These are phyloP conservation scores for Debaryomyces tyrocola DNA, from an alignment of 805 yeast genomes.

Conservation along the genomic window DNA sequence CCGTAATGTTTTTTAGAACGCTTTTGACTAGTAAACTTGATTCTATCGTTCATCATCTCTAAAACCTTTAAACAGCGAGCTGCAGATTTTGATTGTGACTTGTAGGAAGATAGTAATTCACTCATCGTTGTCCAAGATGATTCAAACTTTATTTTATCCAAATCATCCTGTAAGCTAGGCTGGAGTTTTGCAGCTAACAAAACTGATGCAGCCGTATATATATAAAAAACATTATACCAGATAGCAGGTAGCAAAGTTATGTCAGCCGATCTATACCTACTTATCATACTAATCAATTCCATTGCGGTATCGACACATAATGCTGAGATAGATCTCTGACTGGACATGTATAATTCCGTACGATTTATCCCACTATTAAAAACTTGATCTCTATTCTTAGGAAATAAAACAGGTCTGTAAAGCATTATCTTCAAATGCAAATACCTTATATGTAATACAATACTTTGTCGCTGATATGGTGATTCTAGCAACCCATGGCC, in stretches of 20 bases:
- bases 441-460: constrained; percentile 9
- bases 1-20: too few species aligned
- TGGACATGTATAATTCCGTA: constrained; percentile 6
- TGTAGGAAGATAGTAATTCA: constrained; percentile 8
- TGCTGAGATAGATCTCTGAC: constrained; percentile 7
- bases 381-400: constrained; percentile 2
- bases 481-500: constrained; percentile 1
- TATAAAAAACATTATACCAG: constrained; percentile 21
- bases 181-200: constrained; percentile 19
- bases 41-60: constrained; percentile 10
- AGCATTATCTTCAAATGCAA: constrained; percentile 12
- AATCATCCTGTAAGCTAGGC: constrained; percentile 13
- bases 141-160: constrained; percentile 4
- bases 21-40: not conserved
- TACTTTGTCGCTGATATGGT: constrained; percentile 11
- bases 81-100: constrained; percentile 10
- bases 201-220: constrained; percentile 19
- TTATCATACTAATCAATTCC: constrained; percentile 8
- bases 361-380: not conserved
- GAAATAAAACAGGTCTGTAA: constrained; percentile 9
- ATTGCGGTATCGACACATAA: constrained; percentile 10
- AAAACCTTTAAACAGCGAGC: constrained; percentile 10
- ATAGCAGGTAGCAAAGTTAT: constrained; percentile 14
- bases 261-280: constrained; percentile 8
- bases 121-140: constrained; percentile 7